A percentile compares a stretch with the other conserved stretches of the same genome.
Evolutionary conservation across 192 early-diverging fungal genomes (phyloP).

Genomic region (Dissophora globulifera): DNA sequence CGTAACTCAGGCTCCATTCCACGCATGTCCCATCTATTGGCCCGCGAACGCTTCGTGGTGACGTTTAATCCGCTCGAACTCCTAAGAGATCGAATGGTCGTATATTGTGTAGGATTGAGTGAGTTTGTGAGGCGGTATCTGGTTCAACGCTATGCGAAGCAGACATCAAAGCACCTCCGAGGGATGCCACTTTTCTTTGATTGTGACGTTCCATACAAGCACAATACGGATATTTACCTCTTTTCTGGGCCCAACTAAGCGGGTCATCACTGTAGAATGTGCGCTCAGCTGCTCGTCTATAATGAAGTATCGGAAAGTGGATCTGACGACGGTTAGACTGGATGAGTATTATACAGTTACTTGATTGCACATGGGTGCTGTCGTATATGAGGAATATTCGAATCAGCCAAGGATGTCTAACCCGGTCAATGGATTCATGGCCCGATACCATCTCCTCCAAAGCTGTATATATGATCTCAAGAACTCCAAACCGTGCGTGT

Average conservation of each 20-base stretch:
- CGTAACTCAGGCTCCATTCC: slow-evolving; percentile 28
- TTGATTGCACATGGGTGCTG: background rate
- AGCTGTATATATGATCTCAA: too few relatives aligned
- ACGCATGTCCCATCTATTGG: slow-evolving; percentile 14
- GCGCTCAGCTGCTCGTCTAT: background rate
- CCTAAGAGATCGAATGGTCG: slow-evolving; percentile 1
- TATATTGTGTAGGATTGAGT: background rate
- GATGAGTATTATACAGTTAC: background rate
- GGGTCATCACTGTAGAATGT: background rate
- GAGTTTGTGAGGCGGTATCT: background rate
- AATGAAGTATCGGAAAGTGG: background rate
- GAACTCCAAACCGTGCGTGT: too few relatives aligned
- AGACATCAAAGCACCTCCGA: too few relatives aligned
- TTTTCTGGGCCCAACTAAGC: background rate
- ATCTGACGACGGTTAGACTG: background rate
- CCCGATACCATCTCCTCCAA: too few relatives aligned
- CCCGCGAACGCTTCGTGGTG: slow-evolving; percentile 15
- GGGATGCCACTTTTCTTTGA: too few relatives aligned
- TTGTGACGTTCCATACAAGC: too few relatives aligned
- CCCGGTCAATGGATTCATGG: too few relatives aligned
- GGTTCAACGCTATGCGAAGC: too few relatives aligned
- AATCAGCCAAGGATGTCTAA: too few relatives aligned
- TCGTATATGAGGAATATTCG: too few relatives aligned
- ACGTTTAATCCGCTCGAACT: slow-evolving; percentile 19
- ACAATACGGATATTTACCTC: background rate